A percentile compares a stretch with the other conserved stretches of the same genome.
Evolutionary conservation across 345 rosid genomes (phyloP).

Genomic region (Moricandia moricandioides): DNA sequence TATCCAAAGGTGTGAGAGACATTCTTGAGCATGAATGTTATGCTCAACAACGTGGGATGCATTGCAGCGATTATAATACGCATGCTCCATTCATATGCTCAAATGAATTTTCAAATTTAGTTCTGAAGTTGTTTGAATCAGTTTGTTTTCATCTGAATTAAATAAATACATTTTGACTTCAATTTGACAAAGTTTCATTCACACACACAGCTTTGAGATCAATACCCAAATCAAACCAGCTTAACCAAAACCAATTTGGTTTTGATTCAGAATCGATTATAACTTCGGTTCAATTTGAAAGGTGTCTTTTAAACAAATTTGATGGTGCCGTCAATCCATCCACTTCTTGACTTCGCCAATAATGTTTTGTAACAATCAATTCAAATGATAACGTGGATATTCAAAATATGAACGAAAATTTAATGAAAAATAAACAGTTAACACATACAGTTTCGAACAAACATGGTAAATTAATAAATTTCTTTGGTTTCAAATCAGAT

Average conservation of each 20-base stretch:
- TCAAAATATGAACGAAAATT: too few relatives aligned
- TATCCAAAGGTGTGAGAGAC: conserved; percentile 61
- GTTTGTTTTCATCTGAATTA: background rate
- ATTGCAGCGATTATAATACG: conserved; percentile 54
- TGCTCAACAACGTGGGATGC: conserved; percentile 76
- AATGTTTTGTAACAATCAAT: background rate
- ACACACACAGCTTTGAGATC: background rate
- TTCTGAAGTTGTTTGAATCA: background rate
- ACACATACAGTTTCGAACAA: too few relatives aligned
- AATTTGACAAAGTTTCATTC: background rate
- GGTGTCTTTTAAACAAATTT: background rate
- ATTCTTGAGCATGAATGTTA: conserved; percentile 60
- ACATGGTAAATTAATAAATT: too few relatives aligned
- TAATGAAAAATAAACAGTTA: too few relatives aligned
- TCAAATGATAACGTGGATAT: too few relatives aligned
- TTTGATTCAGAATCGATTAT: background rate
- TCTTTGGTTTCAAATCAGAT: too few relatives aligned
- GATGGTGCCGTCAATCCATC: background rate
- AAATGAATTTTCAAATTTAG: background rate
- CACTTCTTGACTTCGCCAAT: background rate
- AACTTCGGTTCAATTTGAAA: background rate
- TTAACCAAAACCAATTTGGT: background rate
- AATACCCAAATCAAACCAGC: background rate
- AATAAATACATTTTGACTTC: too few relatives aligned
- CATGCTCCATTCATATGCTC: conserved; percentile 46